Conservation (phyloP, 768 basidiomycete genomes). For the Tricholoma furcatifolium region DNA sequence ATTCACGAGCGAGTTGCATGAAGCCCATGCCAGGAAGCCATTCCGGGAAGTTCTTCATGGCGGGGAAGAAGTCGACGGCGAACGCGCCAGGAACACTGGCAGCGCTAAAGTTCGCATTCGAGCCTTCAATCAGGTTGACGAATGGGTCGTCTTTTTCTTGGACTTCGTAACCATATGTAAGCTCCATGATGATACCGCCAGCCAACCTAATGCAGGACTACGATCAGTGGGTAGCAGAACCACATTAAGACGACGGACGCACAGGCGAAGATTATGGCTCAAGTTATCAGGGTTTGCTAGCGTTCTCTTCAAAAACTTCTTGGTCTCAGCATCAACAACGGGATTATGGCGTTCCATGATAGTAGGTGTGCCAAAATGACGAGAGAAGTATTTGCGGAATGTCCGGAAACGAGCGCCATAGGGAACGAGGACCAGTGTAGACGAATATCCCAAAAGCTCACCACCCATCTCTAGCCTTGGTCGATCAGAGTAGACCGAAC, state of each 20-base stretch:
- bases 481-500: constrained; percentile 46
- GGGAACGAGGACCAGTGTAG: constrained; percentile 43
- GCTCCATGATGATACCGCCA: constrained; percentile 51
- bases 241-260: constrained; percentile 9
- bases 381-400: constrained; percentile 44
- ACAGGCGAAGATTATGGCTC: constrained; percentile 42
- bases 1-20: constrained; percentile 41
- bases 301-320: constrained; percentile 35
- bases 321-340: constrained; percentile 33
- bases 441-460: constrained; percentile 46
- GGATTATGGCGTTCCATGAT: constrained; percentile 30
- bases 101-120: constrained; percentile 50
- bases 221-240: background rate
- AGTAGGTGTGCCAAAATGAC: constrained; percentile 35
- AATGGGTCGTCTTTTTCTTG: constrained; percentile 51
- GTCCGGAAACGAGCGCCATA: constrained; percentile 43
- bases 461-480: constrained; percentile 51
- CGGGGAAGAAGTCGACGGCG: constrained; percentile 41
- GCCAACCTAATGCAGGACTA: constrained; percentile 34
- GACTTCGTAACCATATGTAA: constrained; percentile 58
- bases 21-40: constrained; percentile 60
- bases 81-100: constrained; percentile 50
- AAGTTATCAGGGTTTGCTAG: constrained; percentile 29
- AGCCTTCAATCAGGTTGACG: constrained; percentile 47
- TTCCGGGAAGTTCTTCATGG: constrained; percentile 47